Conservation (phyloP, 805 yeast species). For the Cyberlindnera mycetangii region DNA sequence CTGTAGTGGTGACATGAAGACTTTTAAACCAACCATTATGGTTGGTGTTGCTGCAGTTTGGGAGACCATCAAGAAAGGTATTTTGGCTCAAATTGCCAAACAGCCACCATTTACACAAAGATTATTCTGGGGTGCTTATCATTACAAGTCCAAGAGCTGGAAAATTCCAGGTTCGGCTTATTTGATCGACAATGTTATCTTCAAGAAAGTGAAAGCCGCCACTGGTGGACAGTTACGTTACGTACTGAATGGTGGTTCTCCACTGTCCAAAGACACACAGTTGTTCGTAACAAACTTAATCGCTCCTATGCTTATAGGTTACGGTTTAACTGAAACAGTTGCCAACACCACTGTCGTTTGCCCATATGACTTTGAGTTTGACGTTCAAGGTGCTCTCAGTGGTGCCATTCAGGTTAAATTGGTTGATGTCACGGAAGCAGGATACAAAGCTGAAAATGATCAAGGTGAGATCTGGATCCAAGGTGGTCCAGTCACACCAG, state of each 20-base stretch:
- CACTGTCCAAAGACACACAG: slow-evolving; percentile 80
- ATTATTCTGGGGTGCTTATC: slow-evolving; percentile 85
- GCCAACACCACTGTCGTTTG: slow-evolving; percentile 79
- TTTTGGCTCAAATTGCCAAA: slow-evolving; percentile 67
- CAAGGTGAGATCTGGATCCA: slow-evolving; percentile 89
- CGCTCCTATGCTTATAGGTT: slow-evolving; percentile 88
- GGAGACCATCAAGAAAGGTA: slow-evolving; percentile 94
- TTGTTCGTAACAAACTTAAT: slow-evolving; percentile 70
- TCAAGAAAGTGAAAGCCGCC: slow-evolving; percentile 86
- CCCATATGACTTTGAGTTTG: slow-evolving; percentile 63
- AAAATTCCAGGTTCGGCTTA: slow-evolving; percentile 69
- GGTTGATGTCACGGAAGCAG: slow-evolving; percentile 87
- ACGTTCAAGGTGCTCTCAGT: slow-evolving; percentile 77
- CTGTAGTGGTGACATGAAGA: slow-evolving; percentile 84
- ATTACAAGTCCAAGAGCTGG: slow-evolving; percentile 62
- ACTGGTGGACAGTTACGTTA: slow-evolving; percentile 86
- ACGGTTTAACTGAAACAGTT: slow-evolving; percentile 94
- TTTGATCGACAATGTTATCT: slow-evolving; percentile 67
- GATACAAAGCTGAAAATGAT: slow-evolving; percentile 82
- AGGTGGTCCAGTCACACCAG: slow-evolving; percentile 70
- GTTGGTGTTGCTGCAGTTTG: slow-evolving; percentile 99
- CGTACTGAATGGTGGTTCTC: slow-evolving; percentile 90
- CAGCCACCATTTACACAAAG: slow-evolving; percentile 67
- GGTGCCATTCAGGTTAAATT: slow-evolving; percentile 85
- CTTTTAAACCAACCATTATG: slow-evolving; percentile 89